phyloP scores from a whole-genome alignment of 1,139 yeast genomes.

The Sugiyamaella grinbergsii region DNA sequence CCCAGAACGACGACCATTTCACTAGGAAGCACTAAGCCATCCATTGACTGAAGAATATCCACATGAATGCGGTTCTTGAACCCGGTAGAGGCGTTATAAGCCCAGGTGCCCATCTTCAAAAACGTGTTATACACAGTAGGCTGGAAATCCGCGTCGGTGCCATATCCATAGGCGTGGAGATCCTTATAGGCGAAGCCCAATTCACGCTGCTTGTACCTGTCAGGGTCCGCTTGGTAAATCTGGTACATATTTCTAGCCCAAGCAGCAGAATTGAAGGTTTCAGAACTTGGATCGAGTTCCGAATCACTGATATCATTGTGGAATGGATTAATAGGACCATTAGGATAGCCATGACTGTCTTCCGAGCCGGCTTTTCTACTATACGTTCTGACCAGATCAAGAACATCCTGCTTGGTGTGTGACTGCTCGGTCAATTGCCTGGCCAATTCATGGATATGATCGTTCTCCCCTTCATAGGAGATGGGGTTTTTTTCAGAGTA shows the following conservation, averaged over 20 bases:
- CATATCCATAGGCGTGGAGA: conserved; percentile 71
- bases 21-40: conserved; percentile 68
- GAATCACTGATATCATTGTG: conserved; percentile 41
- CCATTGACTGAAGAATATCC: conserved; percentile 67
- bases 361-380: conserved; percentile 3
- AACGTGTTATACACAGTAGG: conserved; percentile 62
- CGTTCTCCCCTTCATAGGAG: conserved; percentile 4
- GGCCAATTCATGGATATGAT: conserved; percentile 25
- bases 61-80: conserved; percentile 42
- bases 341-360: conserved; percentile 9
- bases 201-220: conserved; percentile 25
- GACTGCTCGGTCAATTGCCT: conserved; percentile 33
- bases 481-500: conserved; percentile 5
- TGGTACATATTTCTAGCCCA: conserved; percentile 76
- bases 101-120: conserved; percentile 35
- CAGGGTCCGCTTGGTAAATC: conserved; percentile 28
- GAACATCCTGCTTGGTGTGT: conserved; percentile 18
- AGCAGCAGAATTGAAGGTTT: conserved; percentile 58
- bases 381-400: conserved; percentile 18
- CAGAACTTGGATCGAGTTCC: conserved; percentile 56
- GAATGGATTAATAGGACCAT: conserved; percentile 30
- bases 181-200: conserved; percentile 67
- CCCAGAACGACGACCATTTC: conserved; percentile 77
- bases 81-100: conserved; percentile 27
- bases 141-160: conserved; percentile 79